A percentile compares a stretch with the other conserved stretches of the same genome.
Evolutionary conservation across 2,329 filamentous ascomycete species (phyloP).

Genomic region (Fusarium sterilihyphosum): DNA sequence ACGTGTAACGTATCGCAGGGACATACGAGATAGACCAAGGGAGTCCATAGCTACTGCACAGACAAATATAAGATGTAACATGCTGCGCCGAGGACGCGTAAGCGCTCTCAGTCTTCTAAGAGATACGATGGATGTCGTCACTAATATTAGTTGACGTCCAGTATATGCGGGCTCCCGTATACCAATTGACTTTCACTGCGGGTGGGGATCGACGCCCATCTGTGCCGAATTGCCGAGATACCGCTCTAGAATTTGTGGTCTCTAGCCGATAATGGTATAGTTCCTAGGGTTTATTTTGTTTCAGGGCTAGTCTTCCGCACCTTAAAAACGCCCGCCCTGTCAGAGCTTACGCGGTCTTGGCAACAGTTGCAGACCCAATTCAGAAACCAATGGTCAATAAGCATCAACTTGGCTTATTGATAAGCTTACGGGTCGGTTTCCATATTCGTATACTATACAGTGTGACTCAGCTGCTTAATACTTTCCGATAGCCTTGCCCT

Average conservation of each 20-base stretch:
- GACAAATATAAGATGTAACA: neutral
- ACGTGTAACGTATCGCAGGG: neutral
- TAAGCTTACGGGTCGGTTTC: neutral
- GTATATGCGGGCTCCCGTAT: neutral
- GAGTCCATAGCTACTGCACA: neutral
- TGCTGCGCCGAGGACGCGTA: neutral
- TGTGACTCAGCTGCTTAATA: neutral
- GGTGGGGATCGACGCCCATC: neutral
- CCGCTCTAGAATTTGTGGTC: neutral
- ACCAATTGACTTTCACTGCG: neutral
- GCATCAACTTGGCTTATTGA: neutral
- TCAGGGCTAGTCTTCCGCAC: neutral
- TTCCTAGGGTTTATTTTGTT: neutral
- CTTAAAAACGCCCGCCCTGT: neutral
- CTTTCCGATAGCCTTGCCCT: neutral
- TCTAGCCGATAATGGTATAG: neutral
- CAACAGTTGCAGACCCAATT: neutral
- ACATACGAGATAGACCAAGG: neutral
- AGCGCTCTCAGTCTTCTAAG: neutral
- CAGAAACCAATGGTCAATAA: neutral
- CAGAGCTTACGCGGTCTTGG: neutral
- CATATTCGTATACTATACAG: neutral
- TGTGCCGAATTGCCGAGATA: neutral
- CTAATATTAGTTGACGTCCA: neutral
- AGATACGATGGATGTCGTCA: neutral